Evolutionary conservation across 257 asterid genomes (phyloP).

Genomic region (Solanum sejunctum): DNA sequence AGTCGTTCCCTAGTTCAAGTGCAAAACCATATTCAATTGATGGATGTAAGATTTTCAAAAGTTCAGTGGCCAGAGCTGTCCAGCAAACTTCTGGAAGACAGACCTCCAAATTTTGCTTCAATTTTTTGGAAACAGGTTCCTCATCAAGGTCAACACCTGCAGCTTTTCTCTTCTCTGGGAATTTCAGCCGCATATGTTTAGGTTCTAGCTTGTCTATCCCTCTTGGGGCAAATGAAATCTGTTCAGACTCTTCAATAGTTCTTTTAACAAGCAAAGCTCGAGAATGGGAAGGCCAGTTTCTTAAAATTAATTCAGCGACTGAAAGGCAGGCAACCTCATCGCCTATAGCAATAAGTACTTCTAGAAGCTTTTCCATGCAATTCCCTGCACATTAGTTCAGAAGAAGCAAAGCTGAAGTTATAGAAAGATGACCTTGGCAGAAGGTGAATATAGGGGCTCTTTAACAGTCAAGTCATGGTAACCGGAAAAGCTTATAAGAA

Average conservation of each 20-base stretch:
- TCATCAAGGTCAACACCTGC: conserved; percentile 31
- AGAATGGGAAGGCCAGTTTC: conserved; percentile 95
- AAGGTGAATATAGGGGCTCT: not conserved
- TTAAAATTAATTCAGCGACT: conserved; percentile 68
- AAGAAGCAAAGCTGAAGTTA: not conserved
- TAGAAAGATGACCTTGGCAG: not conserved
- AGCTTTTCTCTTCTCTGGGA: conserved; percentile 75
- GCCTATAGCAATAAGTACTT: conserved; percentile 94
- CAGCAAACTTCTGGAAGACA: conserved; percentile 72
- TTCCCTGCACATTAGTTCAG: conserved; percentile 54
- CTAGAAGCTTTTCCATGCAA: conserved; percentile 98
- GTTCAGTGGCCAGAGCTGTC: conserved; percentile 53
- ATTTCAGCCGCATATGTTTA: conserved; percentile 61
- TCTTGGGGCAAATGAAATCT: conserved; percentile 67
- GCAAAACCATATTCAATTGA: conserved; percentile 20
- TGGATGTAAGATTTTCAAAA: conserved; percentile 44
- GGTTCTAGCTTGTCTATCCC: conserved; percentile 95
- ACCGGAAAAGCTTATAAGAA: not conserved
- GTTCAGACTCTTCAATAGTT: conserved; percentile 72
- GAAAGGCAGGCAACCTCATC: conserved; percentile 96
- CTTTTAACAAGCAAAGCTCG: conserved; percentile 92
- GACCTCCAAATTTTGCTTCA: conserved; percentile 53
- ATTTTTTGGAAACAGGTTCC: conserved; percentile 31
- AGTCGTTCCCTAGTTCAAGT: conserved; percentile 18
- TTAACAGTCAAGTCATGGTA: conserved; percentile 1